Percentiles rank a stretch among this genome's conserved stretches.
Conservation (phyloP, 2,329 filamentous ascomycete genomes). For the Neonectria punicea region DNA sequence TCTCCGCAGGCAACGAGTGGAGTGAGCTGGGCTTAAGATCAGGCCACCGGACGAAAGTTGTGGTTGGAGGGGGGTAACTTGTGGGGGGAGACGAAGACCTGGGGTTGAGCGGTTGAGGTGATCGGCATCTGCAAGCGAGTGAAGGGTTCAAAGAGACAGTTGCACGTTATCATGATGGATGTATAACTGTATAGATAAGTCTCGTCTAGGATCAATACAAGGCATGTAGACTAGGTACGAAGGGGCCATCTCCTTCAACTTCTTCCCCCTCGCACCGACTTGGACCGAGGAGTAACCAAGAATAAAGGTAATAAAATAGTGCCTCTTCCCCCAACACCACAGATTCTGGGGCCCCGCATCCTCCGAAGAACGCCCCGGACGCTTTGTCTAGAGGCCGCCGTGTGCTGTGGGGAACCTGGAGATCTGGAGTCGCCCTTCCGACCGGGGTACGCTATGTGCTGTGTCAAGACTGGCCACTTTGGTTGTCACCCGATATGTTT, state of each 20-base stretch:
- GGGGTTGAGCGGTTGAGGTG: conserved; percentile 4
- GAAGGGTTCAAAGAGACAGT: neutral
- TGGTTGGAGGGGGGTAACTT: neutral
- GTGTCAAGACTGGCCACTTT: neutral
- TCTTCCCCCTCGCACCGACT: neutral
- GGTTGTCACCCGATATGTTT: conserved; percentile 1
- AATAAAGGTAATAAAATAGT: neutral
- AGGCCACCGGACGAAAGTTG: conserved; percentile 18
- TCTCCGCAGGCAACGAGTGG: conserved; percentile 19
- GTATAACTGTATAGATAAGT: neutral
- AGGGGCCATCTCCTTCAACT: neutral
- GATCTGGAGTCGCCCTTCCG: neutral
- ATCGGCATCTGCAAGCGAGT: neutral
- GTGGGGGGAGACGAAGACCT: neutral
- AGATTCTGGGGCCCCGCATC: conserved; percentile 20
- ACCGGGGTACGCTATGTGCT: neutral
- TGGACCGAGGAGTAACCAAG: neutral
- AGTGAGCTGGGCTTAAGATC: conserved; percentile 20
- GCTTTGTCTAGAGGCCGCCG: neutral
- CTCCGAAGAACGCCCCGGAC: neutral
- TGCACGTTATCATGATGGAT: too few species aligned
- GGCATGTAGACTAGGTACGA: neutral
- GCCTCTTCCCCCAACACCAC: conserved; percentile 2
- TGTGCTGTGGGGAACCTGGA: conserved; percentile 22
- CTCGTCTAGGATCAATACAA: neutral